Percentiles rank a stretch among this genome's conserved stretches.
Evolutionary conservation across 768 basidiomycete genomes (phyloP).

Genomic region (Kwoniella heveanensis): DNA sequence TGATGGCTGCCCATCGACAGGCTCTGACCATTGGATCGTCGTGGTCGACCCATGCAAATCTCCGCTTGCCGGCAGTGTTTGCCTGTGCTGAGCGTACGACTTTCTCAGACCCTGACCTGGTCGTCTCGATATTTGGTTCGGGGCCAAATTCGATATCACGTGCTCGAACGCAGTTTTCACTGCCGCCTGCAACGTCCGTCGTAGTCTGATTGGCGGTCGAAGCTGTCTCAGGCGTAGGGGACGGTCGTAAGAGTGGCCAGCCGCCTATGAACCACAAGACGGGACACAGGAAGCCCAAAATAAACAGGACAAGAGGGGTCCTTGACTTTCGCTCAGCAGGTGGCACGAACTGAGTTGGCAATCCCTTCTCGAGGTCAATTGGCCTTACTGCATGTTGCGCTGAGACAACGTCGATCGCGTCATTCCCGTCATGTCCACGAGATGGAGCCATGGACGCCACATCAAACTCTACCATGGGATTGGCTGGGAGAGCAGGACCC

Average conservation of each 20-base stretch:
- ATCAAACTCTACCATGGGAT: background rate
- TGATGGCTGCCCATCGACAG: slow-evolving; percentile 14
- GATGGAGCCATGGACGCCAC: background rate
- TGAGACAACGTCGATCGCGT: too few species aligned
- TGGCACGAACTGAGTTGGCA: background rate
- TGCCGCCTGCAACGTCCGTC: background rate
- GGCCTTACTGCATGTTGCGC: background rate
- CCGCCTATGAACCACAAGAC: slow-evolving; percentile 21
- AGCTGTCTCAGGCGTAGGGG: background rate
- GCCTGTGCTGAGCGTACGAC: background rate
- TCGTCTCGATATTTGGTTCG: background rate
- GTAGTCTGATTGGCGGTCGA: background rate
- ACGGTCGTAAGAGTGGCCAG: slow-evolving; percentile 1
- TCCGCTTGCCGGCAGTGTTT: background rate
- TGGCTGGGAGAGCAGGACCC: background rate
- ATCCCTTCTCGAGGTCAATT: slow-evolving; percentile 10
- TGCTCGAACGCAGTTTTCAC: background rate
- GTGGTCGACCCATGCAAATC: slow-evolving; percentile 5
- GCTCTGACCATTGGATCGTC: slow-evolving; percentile 20
- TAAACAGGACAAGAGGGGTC: slow-evolving; percentile 11
- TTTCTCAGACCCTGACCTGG: background rate
- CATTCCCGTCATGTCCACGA: too few species aligned
- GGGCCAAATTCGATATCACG: background rate
- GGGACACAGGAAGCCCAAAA: slow-evolving; percentile 14
- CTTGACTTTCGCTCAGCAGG: background rate